phyloP scores from a whole-genome alignment of 1,139 yeast genomes.

The Lodderomyces margitis region DNA sequence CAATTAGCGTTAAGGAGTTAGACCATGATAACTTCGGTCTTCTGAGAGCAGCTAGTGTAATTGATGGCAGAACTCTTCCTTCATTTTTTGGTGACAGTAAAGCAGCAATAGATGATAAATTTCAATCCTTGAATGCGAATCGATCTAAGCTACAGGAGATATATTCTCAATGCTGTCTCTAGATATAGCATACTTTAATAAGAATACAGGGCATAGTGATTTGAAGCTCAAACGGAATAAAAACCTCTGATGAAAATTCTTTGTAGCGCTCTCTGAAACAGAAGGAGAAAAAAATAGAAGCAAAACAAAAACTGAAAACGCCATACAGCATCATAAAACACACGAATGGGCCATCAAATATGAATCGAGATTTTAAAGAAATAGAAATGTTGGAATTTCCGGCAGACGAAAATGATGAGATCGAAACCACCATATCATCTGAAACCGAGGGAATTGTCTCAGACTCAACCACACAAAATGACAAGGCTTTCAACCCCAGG shows the following conservation, averaged over 20 bases:
- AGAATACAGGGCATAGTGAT: too few relatives aligned
- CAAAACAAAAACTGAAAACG: too few relatives aligned
- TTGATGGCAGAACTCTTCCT: neutral
- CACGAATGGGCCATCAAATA: neutral
- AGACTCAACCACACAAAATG: conserved; percentile 8
- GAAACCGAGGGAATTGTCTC: conserved; percentile 33
- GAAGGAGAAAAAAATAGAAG: neutral
- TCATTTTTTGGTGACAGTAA: neutral
- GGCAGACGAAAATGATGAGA: conserved; percentile 24
- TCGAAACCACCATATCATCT: conserved; percentile 19
- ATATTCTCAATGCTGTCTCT: neutral
- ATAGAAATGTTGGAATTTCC: conserved; percentile 50
- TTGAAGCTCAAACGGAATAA: too few relatives aligned
- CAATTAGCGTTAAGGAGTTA: neutral
- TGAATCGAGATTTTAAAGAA: conserved; percentile 31
- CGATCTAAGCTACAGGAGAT: neutral
- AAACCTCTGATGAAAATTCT: too few relatives aligned
- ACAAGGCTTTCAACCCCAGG: neutral
- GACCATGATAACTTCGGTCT: neutral
- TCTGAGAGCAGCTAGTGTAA: neutral
- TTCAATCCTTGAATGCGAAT: neutral
- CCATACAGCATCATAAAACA: neutral
- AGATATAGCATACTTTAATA: too few relatives aligned
- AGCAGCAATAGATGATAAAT: neutral
- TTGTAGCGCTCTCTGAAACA: too few relatives aligned